Base-by-base conservation (phyloP, 2,329 filamentous ascomycete genomes). In the Alternaria hordeiaustralica region DNA sequence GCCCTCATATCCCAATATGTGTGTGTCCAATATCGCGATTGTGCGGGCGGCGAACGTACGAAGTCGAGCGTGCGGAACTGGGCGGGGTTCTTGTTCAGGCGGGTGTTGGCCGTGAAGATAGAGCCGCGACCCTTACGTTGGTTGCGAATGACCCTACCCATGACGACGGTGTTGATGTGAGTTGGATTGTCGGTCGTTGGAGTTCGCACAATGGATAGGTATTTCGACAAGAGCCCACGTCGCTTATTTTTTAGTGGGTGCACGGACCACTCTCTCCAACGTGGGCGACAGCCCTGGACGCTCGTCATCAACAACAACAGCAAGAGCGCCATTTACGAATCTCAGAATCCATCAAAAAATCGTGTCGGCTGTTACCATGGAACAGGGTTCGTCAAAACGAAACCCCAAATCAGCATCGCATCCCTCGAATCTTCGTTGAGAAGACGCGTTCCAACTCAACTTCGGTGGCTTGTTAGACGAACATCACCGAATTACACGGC, bases 41-140 rank as follows among this genome's bases (percentile, higher is more conserved):
- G 57, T 65, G 71, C 64, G 64, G 68, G 69, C 65, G 65, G 73
- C 60, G 66, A 56, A 79, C 78, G 72, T 79, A 79, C 90, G 84
- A 89, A 99, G 84, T 99, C 96, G 89, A 97, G 92, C 78, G 89
- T 93, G 85, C 96, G 89, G 91, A 99, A 98, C 87, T 97, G 92
- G 82, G 95, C 93, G 73, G 93, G 92, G 71, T 91, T 89, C 90
- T 98, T 97, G 88, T 96, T 95, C 82, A 98, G 90, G 85, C 76
- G 79, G 74, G 78, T 82, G 82, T 84, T 82, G 81, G 87, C 86
- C 81, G 87, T 92, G 86, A 92, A 92, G 85, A 92, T 92, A 76
- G 88, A 91, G 83, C 90, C 90, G 84, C 90, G 89, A 83, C 90
- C 79, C 74, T 81, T 81, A 83, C 89, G 89, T 87, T 92, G 90